Conservation (phyloP, 148 eudicot genomes). For the Suaeda aralocaspica region DNA sequence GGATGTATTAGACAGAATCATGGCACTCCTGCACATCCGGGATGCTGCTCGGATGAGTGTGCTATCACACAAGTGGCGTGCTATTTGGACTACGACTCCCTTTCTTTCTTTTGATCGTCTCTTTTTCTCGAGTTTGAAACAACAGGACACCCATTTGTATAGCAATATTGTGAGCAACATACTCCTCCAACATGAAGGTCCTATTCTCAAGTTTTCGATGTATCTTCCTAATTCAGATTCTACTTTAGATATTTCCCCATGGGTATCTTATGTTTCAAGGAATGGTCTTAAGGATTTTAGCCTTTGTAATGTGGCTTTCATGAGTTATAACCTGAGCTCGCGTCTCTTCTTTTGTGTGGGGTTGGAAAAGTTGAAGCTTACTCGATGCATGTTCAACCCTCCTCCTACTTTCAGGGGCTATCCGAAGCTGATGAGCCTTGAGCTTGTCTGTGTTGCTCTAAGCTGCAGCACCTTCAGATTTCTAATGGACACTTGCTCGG, state of each 20-base stretch:
- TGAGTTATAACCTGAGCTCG: slow-evolving; percentile 12
- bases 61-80: slow-evolving; percentile 25
- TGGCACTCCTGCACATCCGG: slow-evolving; percentile 22
- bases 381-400: neutral
- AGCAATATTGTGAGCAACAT: slow-evolving; percentile 22
- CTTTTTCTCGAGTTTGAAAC: slow-evolving; percentile 12
- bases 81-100: slow-evolving; percentile 22
- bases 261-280: slow-evolving; percentile 28
- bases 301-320: slow-evolving; percentile 9
- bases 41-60: slow-evolving; percentile 28
- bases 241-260: slow-evolving; percentile 13
- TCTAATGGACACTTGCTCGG: slow-evolving; percentile 18
- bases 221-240: neutral
- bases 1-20: slow-evolving; percentile 15
- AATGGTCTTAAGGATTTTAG: slow-evolving; percentile 17
- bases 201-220: slow-evolving; percentile 12
- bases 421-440: slow-evolving; percentile 19
- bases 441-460: slow-evolving; percentile 4
- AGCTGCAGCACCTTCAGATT: neutral
- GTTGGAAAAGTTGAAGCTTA: slow-evolving; percentile 26
- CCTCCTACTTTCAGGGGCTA: slow-evolving; percentile 20
- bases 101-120: slow-evolving; percentile 19
- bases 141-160: slow-evolving; percentile 8
- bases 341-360: slow-evolving; percentile 17
- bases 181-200: slow-evolving; percentile 25